Conservation (phyloP, 352 stramenopile genomes). For the Phytophthora brassicae region DNA sequence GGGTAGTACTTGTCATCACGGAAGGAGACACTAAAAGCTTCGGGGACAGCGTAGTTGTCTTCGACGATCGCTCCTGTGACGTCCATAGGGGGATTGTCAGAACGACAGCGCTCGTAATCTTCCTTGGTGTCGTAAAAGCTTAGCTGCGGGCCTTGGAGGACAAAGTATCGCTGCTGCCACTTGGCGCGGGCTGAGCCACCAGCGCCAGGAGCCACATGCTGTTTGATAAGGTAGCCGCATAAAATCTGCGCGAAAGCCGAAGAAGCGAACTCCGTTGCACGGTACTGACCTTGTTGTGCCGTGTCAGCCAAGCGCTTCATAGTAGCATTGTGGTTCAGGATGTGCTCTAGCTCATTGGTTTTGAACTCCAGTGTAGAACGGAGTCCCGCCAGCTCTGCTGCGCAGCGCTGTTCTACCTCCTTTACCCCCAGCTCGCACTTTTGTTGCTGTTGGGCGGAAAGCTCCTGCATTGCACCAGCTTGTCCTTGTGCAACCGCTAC, state of each 20-base stretch:
- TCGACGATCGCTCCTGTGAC: slow-evolving; percentile 73
- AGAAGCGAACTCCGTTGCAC: slow-evolving; percentile 79
- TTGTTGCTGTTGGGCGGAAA: slow-evolving; percentile 73
- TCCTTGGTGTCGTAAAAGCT: slow-evolving; percentile 88
- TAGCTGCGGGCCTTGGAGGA: slow-evolving; percentile 74
- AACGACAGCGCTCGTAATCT: slow-evolving; percentile 81
- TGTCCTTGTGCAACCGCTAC: slow-evolving; percentile 81
- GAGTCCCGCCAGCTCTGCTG: slow-evolving; percentile 63
- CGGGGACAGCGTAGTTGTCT: slow-evolving; percentile 73
- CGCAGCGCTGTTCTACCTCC: slow-evolving; percentile 75
- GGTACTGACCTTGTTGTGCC: slow-evolving; percentile 83
- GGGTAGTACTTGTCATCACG: slow-evolving; percentile 80
- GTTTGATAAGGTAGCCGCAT: slow-evolving; percentile 86
- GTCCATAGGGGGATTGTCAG: slow-evolving; percentile 82
- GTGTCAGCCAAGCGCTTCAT: slow-evolving; percentile 84
- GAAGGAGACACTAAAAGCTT: slow-evolving; percentile 85
- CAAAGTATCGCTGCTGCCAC: slow-evolving; percentile 89
- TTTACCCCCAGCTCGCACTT: slow-evolving; percentile 78
- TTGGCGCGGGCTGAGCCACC: slow-evolving; percentile 47
- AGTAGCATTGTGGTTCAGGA: slow-evolving; percentile 88
- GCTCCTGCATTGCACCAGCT: slow-evolving; percentile 79
- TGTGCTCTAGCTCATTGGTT: slow-evolving; percentile 86
- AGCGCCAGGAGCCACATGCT: slow-evolving; percentile 57
- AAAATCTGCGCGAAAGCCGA: slow-evolving; percentile 71
- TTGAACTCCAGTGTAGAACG: slow-evolving; percentile 82